Percentiles rank a stretch among this genome's conserved stretches.
Evolutionary conservation across 805 yeast species (phyloP).

Genomic region (Torulaspora franciscae): DNA sequence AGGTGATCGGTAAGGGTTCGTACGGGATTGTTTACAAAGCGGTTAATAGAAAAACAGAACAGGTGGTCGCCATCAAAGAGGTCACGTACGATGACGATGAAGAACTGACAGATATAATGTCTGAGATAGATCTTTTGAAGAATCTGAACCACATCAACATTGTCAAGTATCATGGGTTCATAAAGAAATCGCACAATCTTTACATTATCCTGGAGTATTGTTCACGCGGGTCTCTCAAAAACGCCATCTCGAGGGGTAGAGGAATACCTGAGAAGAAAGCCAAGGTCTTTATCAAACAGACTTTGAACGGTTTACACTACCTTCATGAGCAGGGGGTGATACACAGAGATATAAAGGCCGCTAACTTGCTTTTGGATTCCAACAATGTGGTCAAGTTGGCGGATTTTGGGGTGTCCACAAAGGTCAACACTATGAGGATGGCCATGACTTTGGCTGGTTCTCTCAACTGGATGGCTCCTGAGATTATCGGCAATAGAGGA

Average conservation of each 20-base stretch:
- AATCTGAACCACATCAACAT: constrained; percentile 82
- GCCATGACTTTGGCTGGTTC: constrained; percentile 68
- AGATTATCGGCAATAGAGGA: constrained; percentile 77
- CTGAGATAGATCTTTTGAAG: constrained; percentile 70
- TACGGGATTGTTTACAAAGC: constrained; percentile 84
- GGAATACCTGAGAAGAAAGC: constrained; percentile 58
- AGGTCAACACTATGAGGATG: constrained; percentile 55
- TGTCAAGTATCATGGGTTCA: constrained; percentile 87
- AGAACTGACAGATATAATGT: constrained; percentile 53
- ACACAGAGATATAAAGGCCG: constrained; percentile 93
- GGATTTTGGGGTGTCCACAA: constrained; percentile 94
- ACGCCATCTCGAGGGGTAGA: constrained; percentile 28
- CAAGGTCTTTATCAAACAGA: constrained; percentile 59
- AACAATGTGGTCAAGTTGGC: constrained; percentile 80
- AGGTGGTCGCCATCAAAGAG: constrained; percentile 75
- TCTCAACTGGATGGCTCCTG: constrained; percentile 99
- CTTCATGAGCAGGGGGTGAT: constrained; percentile 75
- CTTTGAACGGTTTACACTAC: constrained; percentile 64
- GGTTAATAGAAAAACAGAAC: constrained; percentile 56
- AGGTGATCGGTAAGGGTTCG: constrained; percentile 83
- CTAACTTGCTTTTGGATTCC: constrained; percentile 69
- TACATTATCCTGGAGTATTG: constrained; percentile 78
- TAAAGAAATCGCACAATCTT: constrained; percentile 58
- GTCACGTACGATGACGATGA: constrained; percentile 66
- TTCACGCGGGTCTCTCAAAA: constrained; percentile 60